phyloP scores from a whole-genome alignment of 1,139 yeast species.

The Yamadazyma trypodendri region DNA sequence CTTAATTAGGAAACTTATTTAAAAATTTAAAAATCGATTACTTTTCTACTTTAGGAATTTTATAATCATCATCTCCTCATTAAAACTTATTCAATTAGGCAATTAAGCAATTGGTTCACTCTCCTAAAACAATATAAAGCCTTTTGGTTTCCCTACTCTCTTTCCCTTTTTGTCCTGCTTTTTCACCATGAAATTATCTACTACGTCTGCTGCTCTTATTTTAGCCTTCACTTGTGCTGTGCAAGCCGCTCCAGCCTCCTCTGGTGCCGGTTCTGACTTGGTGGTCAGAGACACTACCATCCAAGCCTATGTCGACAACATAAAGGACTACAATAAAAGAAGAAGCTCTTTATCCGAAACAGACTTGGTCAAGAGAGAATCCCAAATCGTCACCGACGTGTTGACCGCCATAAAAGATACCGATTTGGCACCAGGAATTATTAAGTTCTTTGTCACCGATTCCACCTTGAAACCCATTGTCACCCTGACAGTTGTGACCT shows the following conservation, averaged over 20 bases:
- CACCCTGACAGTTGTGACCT: constrained; percentile 27
- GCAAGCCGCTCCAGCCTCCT: constrained; percentile 35
- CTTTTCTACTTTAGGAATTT: constrained; percentile 6
- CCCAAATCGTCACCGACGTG: constrained; percentile 42
- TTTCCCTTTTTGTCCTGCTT: background rate
- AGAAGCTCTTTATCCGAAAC: constrained; percentile 25
- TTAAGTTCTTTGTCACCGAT: constrained; percentile 34
- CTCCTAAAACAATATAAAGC: background rate
- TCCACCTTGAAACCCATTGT: constrained; percentile 31
- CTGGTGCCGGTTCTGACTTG: constrained; percentile 20
- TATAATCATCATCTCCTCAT: constrained; percentile 4
- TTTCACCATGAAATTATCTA: constrained; percentile 11
- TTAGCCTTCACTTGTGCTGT: constrained; percentile 33
- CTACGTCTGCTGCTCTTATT: constrained; percentile 21
- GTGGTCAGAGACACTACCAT: constrained; percentile 33
- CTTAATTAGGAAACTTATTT: constrained; percentile 11
- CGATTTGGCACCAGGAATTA: constrained; percentile 38
- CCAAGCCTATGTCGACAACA: constrained; percentile 27
- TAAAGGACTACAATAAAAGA: constrained; percentile 30
- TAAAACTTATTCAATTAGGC: background rate
- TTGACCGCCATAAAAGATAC: constrained; percentile 39
- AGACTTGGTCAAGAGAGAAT: constrained; percentile 39
- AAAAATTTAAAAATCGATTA: background rate
- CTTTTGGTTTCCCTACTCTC: background rate
- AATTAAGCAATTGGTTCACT: background rate